Evolutionary conservation across 148 eudicot genomes (phyloP).

Genomic region (Rhododendron henanense): DNA sequence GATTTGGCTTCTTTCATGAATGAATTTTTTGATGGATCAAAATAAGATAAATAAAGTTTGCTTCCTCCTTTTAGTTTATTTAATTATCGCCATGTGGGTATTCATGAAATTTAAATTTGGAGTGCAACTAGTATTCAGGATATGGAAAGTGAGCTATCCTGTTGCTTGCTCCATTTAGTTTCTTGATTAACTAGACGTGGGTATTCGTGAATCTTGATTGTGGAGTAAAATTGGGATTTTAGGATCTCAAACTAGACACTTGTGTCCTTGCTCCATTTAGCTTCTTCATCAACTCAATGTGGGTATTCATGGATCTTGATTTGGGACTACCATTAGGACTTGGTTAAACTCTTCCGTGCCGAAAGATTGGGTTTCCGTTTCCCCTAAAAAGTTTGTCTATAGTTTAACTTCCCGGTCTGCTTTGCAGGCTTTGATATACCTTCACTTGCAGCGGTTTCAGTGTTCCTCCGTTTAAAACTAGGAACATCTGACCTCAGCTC

Average conservation of each 20-base stretch:
- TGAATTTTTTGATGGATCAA: no score
- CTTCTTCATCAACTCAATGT: background rate
- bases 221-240: background rate
- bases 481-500: constrained; percentile 10
- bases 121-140: background rate
- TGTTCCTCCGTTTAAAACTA: constrained; percentile 14
- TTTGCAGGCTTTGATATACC: constrained; percentile 19
- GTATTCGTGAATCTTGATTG: background rate
- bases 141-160: constrained; percentile 10
- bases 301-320: background rate
- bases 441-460: constrained; percentile 24
- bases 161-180: background rate
- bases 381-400: background rate
- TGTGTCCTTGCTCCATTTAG: background rate
- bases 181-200: background rate
- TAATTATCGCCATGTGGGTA: constrained; percentile 9
- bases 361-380: background rate
- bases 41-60: no score
- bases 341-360: background rate
- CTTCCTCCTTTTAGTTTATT: background rate
- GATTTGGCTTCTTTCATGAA: no score
- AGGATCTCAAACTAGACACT: background rate
- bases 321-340: background rate
- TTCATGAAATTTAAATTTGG: background rate
- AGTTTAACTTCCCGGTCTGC: background rate